Percentiles rank a stretch among this genome's conserved stretches.
Conservation (phyloP, 2,329 filamentous ascomycete genomes). For the Colletotrichum musae region DNA sequence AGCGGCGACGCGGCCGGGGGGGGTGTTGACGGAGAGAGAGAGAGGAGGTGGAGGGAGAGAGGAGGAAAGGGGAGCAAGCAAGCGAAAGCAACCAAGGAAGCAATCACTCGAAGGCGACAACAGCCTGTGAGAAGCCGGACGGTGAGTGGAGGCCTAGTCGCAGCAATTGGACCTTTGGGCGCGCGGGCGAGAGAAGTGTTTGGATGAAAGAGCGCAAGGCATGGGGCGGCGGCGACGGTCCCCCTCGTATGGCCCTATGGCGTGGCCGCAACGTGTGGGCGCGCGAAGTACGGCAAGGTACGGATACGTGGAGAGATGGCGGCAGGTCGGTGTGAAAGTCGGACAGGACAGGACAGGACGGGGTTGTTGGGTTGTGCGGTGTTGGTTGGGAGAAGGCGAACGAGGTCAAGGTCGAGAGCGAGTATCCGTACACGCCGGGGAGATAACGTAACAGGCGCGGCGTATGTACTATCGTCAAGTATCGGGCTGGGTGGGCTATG, state of each 20-base stretch:
- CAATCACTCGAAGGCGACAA: conserved; percentile 25
- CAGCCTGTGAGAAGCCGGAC: conserved; percentile 40
- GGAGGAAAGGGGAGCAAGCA: conserved; percentile 15
- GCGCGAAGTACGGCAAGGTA: conserved; percentile 6
- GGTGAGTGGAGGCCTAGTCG: conserved; percentile 18
- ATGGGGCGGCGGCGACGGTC: conserved; percentile 35
- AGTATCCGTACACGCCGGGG: too few relatives aligned
- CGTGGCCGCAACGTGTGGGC: conserved; percentile 20
- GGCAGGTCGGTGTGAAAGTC: conserved; percentile 39
- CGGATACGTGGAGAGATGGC: conserved; percentile 11
- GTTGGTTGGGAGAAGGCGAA: not conserved
- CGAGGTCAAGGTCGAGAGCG: conserved; percentile 4
- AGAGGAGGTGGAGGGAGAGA: not conserved
- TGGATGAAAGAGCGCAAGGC: conserved; percentile 29
- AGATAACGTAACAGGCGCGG: too few relatives aligned
- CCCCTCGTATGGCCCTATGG: conserved; percentile 3
- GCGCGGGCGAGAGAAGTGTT: conserved; percentile 20
- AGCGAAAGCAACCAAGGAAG: conserved; percentile 24
- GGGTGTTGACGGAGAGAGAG: not conserved
- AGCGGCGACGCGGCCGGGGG: conserved; percentile 23
- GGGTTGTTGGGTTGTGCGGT: conserved; percentile 22
- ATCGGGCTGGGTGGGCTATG: too few relatives aligned
- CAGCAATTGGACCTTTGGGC: conserved; percentile 29
- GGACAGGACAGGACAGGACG: conserved; percentile 18
- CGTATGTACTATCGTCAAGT: not conserved